A percentile compares a stretch with the other conserved stretches of the same genome.
These are phyloP conservation scores for Aspergillus brunneoviolaceus DNA, from an alignment of 2,329 filamentous ascomycete species.

Conservation along the genomic window DNA sequence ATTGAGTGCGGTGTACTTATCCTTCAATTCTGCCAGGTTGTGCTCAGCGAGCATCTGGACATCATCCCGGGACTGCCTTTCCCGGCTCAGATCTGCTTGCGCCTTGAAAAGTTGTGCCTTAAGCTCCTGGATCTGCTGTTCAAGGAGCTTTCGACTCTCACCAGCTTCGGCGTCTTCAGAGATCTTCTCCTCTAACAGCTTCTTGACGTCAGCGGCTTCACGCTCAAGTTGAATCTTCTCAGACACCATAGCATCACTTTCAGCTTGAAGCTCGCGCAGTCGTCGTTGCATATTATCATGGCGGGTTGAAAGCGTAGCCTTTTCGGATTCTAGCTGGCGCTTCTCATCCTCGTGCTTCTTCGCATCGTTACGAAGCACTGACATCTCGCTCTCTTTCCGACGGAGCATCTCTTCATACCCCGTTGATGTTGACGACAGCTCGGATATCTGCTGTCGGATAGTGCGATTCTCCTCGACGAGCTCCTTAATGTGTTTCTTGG, in stretches of 20 bases:
- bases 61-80: conserved; percentile 90
- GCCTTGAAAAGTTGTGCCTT: conserved; percentile 81
- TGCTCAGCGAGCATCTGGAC: conserved; percentile 88
- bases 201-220: conserved; percentile 85
- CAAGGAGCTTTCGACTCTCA: conserved; percentile 76
- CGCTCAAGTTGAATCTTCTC: conserved; percentile 82
- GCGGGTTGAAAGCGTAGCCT: conserved; percentile 66
- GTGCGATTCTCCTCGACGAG: conserved; percentile 77
- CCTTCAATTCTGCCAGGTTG: conserved; percentile 76
- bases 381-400: conserved; percentile 89
- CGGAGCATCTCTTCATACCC: conserved; percentile 93
- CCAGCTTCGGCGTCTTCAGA: conserved; percentile 85
- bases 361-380: conserved; percentile 79
- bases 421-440: conserved; percentile 86
- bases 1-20: conserved; percentile 82
- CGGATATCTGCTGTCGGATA: conserved; percentile 78
- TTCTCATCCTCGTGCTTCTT: conserved; percentile 81
- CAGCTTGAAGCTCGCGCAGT: conserved; percentile 81
- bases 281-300: conserved; percentile 75
- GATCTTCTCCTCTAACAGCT: conserved; percentile 79
- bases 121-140: conserved; percentile 81
- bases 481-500: conserved; percentile 72
- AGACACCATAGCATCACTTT: conserved; percentile 80
- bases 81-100: conserved; percentile 84
- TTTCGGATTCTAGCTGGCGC: conserved; percentile 75